A percentile compares a stretch with the other conserved stretches of the same genome.
These are phyloP conservation scores for Lactarius deliciosus DNA, from an alignment of 768 basidiomycete genomes.

Conservation along the genomic window DNA sequence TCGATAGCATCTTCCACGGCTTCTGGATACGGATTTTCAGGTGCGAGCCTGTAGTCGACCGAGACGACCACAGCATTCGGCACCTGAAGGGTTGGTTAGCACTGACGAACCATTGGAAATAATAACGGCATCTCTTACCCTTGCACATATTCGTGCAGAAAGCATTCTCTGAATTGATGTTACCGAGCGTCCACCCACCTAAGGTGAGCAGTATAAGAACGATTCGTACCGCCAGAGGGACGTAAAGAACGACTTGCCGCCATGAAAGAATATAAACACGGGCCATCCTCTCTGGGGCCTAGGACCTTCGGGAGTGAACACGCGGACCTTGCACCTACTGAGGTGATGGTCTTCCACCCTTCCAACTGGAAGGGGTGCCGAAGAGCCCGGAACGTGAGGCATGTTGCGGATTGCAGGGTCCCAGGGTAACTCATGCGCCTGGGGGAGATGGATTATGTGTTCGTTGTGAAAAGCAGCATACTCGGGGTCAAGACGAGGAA, in stretches of 20 bases:
- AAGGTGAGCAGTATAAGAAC: background rate
- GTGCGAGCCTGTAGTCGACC: conserved; percentile 71
- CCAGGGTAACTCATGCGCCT: conserved; percentile 62
- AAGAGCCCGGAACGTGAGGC: conserved; percentile 55
- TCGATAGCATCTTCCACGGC: conserved; percentile 73
- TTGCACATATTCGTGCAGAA: conserved; percentile 63
- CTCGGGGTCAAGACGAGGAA: conserved; percentile 60
- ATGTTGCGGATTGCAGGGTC: conserved; percentile 52
- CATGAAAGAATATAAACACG: conserved; percentile 71
- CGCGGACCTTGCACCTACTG: conserved; percentile 54
- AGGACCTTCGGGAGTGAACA: conserved; percentile 59
- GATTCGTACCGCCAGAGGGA: background rate
- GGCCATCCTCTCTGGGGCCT: conserved; percentile 64
- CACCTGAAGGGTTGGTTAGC: conserved; percentile 39
- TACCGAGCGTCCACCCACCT: conserved; percentile 81
- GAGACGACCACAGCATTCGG: conserved; percentile 61
- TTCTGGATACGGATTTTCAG: conserved; percentile 68
- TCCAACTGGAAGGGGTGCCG: conserved; percentile 56
- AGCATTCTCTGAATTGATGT: conserved; percentile 55
- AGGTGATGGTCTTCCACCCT: conserved; percentile 53
- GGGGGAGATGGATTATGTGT: conserved; percentile 45
- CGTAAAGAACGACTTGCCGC: conserved; percentile 45
- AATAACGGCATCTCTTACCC: conserved; percentile 38
- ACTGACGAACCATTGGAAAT: background rate
- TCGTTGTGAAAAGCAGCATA: conserved; percentile 63